A percentile compares a stretch with the other conserved stretches of the same genome.
Conservation (phyloP, 805 yeast species). For the Metahyphopichia silvanorum region DNA sequence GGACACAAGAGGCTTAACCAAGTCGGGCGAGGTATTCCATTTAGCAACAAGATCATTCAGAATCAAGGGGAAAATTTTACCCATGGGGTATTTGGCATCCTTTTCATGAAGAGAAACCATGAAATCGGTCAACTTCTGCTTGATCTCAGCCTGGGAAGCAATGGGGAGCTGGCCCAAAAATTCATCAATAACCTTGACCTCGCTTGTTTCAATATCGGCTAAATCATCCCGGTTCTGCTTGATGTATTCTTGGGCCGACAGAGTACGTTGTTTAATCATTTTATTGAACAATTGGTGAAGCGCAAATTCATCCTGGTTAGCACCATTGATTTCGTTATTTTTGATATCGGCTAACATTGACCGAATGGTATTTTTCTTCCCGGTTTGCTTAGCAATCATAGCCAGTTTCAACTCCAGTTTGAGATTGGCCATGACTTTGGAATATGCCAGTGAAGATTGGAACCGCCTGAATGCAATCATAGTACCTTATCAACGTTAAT, state of each 20-base stretch:
- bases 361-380: conserved; percentile 19
- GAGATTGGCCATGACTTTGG: conserved; percentile 10
- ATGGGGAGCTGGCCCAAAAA: conserved; percentile 44
- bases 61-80: conserved; percentile 5
- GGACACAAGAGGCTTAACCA: conserved; percentile 15
- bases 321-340: conserved; percentile 22
- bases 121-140: conserved; percentile 22
- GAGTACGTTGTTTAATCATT: conserved; percentile 46
- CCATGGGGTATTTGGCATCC: conserved; percentile 5
- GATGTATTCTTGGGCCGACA: conserved; percentile 46
- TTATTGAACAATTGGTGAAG: conserved; percentile 23
- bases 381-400: conserved; percentile 18
- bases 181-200: conserved; percentile 38
- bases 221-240: conserved; percentile 49
- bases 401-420: conserved; percentile 22
- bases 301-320: conserved; percentile 16
- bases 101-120: conserved; percentile 15
- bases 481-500: too few relatives aligned
- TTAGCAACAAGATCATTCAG: conserved; percentile 12
- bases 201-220: conserved; percentile 50
- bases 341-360: conserved; percentile 18
- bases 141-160: conserved; percentile 42
- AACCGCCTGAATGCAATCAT: neutral
- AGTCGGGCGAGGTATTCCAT: conserved; percentile 17
- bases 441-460: conserved; percentile 9